These are phyloP conservation scores for Tilletia walkeri DNA, from an alignment of 1,284 basidiomycete genomes.

Conservation along the genomic window DNA sequence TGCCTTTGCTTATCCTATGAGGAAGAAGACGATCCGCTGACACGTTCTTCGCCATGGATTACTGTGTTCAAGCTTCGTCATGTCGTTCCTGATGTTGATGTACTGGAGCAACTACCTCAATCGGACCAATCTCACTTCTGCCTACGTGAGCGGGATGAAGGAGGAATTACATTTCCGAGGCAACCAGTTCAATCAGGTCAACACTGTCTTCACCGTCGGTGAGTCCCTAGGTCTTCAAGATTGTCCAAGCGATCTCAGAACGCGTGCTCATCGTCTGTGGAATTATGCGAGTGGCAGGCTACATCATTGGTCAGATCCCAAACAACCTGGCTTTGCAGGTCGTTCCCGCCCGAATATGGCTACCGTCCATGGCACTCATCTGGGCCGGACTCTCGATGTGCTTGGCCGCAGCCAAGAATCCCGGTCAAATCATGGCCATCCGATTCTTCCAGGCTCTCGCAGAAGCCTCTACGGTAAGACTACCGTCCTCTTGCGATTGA, in stretches of 20 bases:
- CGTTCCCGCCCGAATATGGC: constrained; percentile 40
- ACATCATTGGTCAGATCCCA: constrained; percentile 27
- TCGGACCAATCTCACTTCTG: constrained; percentile 11
- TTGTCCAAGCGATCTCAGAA: constrained; percentile 10
- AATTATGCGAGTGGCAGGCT: neutral
- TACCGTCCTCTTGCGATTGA: too few relatives aligned
- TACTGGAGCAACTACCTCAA: constrained; percentile 23
- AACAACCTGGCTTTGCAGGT: constrained; percentile 52
- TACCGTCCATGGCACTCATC: constrained; percentile 37
- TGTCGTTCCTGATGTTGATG: constrained; percentile 34
- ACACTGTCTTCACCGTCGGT: constrained; percentile 58
- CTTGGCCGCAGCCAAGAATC: constrained; percentile 30
- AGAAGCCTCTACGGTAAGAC: constrained; percentile 62
- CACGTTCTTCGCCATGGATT: too few relatives aligned
- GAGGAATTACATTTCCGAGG: constrained; percentile 72
- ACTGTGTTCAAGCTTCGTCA: constrained; percentile 26
- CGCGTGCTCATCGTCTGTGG: too few relatives aligned
- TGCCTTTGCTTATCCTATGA: too few relatives aligned
- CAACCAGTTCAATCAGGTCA: constrained; percentile 65
- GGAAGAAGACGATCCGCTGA: neutral
- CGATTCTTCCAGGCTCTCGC: constrained; percentile 72
- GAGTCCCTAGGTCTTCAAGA: constrained; percentile 38
- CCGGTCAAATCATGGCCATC: constrained; percentile 66
- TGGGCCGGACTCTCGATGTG: constrained; percentile 43
- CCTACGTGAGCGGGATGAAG: constrained; percentile 76